These are phyloP conservation scores for Globisporangium cederbergense DNA, from an alignment of 352 stramenopile genomes.

Conservation along the genomic window DNA sequence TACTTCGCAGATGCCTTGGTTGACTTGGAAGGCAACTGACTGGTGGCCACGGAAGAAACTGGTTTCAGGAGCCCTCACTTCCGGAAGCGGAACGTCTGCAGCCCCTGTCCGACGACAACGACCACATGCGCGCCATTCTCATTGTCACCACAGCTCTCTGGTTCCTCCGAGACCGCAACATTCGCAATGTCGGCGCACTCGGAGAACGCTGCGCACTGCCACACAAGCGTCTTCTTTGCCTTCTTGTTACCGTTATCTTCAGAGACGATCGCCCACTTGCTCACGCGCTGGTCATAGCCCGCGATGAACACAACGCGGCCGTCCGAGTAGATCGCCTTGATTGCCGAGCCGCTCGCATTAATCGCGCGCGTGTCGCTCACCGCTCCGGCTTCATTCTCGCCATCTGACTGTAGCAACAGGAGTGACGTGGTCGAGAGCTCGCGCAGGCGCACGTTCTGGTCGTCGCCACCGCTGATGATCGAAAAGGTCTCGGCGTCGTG, in stretches of 20 bases:
- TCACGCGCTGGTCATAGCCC: constrained; percentile 87
- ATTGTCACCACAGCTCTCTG: not conserved
- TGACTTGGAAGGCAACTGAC: not conserved
- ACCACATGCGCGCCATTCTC: constrained; percentile 22
- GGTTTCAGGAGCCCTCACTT: not conserved
- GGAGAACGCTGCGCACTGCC: constrained; percentile 58
- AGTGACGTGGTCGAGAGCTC: constrained; percentile 39
- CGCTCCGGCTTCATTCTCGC: constrained; percentile 14
- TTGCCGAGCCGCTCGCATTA: constrained; percentile 80
- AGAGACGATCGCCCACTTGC: constrained; percentile 44
- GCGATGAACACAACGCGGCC: constrained; percentile 47
- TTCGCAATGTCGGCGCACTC: constrained; percentile 83
- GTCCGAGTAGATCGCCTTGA: constrained; percentile 61
- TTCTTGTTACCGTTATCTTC: not conserved
- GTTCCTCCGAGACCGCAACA: constrained; percentile 32
- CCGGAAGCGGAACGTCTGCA: constrained; percentile 60
- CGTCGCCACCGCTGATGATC: constrained; percentile 79
- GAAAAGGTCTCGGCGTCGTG: constrained; percentile 29
- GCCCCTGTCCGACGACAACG: constrained; percentile 73
- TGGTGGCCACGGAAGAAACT: not conserved
- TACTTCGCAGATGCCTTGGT: not conserved
- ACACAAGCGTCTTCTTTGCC: constrained; percentile 28
- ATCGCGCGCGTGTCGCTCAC: constrained; percentile 28
- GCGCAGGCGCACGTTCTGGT: constrained; percentile 59
- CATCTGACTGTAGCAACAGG: not conserved